Base-by-base conservation (phyloP, 176 grass and related monocot genomes). In the Musa beccarii region DNA sequence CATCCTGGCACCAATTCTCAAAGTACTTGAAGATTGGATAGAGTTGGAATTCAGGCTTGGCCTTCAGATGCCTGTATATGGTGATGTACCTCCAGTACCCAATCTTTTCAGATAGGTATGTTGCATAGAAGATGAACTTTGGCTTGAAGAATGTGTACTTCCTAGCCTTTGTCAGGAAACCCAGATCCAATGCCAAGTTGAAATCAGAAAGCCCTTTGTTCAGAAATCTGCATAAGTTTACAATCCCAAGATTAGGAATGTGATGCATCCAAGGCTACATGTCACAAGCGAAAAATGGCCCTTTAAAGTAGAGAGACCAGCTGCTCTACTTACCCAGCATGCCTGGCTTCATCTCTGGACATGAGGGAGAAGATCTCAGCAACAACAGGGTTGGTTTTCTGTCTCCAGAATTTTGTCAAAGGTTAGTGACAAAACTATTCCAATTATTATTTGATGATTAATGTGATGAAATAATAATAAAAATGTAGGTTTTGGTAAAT, bases 361-460 rank as follows among this genome's bases (percentile, higher is more conserved):
- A 99, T 99, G 78, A 99, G 95, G 49, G 95, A 99, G 81, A 99
- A 99, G 49, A 94, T 99, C 51, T 99, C 95, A 23, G 90, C 95
- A 57, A 99, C 90, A 24, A 99, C 88, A 50, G 95, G 90, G 81
- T 99, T 99, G 28, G 90, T 99, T 94, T 99, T 99, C 95, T 99
- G 86, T 20, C 57, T 34, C 75, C 75, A 52, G 23, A 63, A 17
- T 23, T 52, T 56, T 77, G 43, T 22, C 54, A 10, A 20, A 23
- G 11, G 20, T 67, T 51, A 70, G 52, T 50, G 1, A 69, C 34
- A 43, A 43, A 43, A 43, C 34, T 43, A 43, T 43, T 43, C 34
- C 34, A 6, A 43, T 6, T 43, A 43, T 43, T 43, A 43, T 43
- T 5, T 43, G 34, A 43, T 6, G 34, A 43, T 43, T 43, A 43